Evolutionary conservation across 2,329 filamentous ascomycete genomes (phyloP).

Genomic region (Cordyceps tenuipes): DNA sequence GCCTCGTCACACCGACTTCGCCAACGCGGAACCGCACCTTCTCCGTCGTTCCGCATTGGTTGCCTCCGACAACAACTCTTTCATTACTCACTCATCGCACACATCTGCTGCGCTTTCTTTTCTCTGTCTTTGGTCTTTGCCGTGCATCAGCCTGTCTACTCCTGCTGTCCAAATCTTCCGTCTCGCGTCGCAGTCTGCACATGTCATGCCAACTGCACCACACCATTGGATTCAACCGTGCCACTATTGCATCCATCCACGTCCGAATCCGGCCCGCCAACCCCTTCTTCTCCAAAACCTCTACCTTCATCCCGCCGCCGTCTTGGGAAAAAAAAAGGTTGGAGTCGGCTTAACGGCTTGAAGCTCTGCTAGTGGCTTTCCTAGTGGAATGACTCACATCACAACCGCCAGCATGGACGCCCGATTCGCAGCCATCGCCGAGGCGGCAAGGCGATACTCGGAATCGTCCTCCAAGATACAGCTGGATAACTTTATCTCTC

Average conservation of each 20-base stretch:
- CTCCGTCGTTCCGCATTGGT: too few relatives aligned
- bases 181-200: conserved; percentile 3
- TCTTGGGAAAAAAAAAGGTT: neutral
- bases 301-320: neutral
- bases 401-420: conserved; percentile 5
- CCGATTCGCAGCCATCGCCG: conserved; percentile 24
- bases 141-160: too few relatives aligned
- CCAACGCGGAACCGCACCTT: too few relatives aligned
- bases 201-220: neutral
- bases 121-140: too few relatives aligned
- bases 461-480: conserved; percentile 20
- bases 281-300: neutral
- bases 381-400: too few relatives aligned
- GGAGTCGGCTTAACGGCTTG: conserved; percentile 6
- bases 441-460: conserved; percentile 26
- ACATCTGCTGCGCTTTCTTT: neutral
- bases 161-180: neutral
- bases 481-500: conserved; percentile 25
- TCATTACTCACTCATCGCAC: neutral
- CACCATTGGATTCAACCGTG: neutral
- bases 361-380: conserved; percentile 7
- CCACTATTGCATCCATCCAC: neutral
- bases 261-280: neutral
- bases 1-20: too few relatives aligned
- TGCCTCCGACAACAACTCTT: neutral